phyloP scores from a whole-genome alignment of 352 stramenopile species.

The Phytophthora nicotianae region DNA sequence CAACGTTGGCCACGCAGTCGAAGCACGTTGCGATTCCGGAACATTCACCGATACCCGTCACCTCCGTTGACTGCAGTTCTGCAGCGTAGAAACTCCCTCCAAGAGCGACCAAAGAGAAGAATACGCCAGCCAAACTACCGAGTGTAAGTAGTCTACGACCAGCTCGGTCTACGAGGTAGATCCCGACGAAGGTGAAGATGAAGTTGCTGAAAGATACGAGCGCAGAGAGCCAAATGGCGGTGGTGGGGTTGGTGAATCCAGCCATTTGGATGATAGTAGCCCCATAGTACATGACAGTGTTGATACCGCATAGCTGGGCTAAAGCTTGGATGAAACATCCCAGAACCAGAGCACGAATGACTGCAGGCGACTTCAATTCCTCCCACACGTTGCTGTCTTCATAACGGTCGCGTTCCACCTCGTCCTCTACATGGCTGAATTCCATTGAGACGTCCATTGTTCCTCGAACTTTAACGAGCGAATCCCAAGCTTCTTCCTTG shows the following conservation, averaged over 20 bases:
- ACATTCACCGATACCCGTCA: slow-evolving; percentile 39
- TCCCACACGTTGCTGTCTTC: slow-evolving; percentile 39
- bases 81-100: slow-evolving; percentile 28
- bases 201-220: slow-evolving; percentile 47
- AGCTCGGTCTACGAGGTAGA: slow-evolving; percentile 26
- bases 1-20: slow-evolving; percentile 59
- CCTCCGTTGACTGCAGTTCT: slow-evolving; percentile 13
- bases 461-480: slow-evolving; percentile 68
- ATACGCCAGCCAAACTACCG: slow-evolving; percentile 22
- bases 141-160: slow-evolving; percentile 24
- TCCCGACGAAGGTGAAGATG: slow-evolving; percentile 29
- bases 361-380: slow-evolving; percentile 36
- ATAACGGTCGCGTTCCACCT: slow-evolving; percentile 43
- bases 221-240: slow-evolving; percentile 75
- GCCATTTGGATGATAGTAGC: slow-evolving; percentile 81
- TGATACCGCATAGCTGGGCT: slow-evolving; percentile 80
- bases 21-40: slow-evolving; percentile 58
- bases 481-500: slow-evolving; percentile 53
- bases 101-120: slow-evolving; percentile 23
- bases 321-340: slow-evolving; percentile 53
- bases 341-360: slow-evolving; percentile 42
- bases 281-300: slow-evolving; percentile 88
- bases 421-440: slow-evolving; percentile 66
- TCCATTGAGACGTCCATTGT: slow-evolving; percentile 61
- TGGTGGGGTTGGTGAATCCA: slow-evolving; percentile 65